Percentiles rank a stretch among this genome's conserved stretches.
Conservation (phyloP, 495 filamentous ascomycete genomes). For the Elaphomyces granulatus region DNA sequence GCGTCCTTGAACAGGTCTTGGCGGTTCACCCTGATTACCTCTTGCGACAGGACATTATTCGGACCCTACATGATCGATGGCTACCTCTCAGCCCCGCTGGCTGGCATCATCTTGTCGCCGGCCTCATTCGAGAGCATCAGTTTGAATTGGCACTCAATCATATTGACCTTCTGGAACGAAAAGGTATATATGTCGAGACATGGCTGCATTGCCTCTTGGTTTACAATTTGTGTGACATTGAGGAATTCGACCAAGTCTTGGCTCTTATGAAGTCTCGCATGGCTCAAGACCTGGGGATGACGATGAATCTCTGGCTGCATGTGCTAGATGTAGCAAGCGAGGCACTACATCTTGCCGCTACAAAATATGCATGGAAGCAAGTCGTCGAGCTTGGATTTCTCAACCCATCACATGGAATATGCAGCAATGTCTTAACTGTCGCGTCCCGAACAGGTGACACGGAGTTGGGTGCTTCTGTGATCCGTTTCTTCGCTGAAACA, state of each 20-base stretch:
- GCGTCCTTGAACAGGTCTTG: conserved; percentile 37
- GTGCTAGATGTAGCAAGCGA: conserved; percentile 54
- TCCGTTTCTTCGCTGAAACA: conserved; percentile 28
- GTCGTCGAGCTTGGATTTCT: conserved; percentile 43
- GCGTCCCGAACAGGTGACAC: conserved; percentile 52
- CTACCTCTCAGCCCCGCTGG: conserved; percentile 47
- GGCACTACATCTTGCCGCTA: conserved; percentile 37
- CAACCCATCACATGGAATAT: conserved; percentile 49
- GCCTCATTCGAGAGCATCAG: conserved; percentile 63
- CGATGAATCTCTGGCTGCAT: conserved; percentile 44
- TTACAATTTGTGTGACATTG: conserved; percentile 49
- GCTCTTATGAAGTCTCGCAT: conserved; percentile 44
- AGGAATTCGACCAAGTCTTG: conserved; percentile 64
- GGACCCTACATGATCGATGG: conserved; percentile 50
- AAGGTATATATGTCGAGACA: conserved; percentile 37
- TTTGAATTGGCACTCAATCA: conserved; percentile 68
- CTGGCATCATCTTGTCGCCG: conserved; percentile 52
- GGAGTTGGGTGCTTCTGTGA: conserved; percentile 34
- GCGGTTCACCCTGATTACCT: conserved; percentile 78
- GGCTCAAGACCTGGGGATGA: conserved; percentile 31
- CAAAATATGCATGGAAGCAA: conserved; percentile 47
- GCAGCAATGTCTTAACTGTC: conserved; percentile 49
- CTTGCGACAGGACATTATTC: conserved; percentile 53
- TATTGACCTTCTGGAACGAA: conserved; percentile 48
- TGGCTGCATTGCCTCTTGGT: conserved; percentile 70